These are phyloP conservation scores for Erythrophleum fordii DNA, from an alignment of 306 rosid genomes.

Conservation along the genomic window DNA sequence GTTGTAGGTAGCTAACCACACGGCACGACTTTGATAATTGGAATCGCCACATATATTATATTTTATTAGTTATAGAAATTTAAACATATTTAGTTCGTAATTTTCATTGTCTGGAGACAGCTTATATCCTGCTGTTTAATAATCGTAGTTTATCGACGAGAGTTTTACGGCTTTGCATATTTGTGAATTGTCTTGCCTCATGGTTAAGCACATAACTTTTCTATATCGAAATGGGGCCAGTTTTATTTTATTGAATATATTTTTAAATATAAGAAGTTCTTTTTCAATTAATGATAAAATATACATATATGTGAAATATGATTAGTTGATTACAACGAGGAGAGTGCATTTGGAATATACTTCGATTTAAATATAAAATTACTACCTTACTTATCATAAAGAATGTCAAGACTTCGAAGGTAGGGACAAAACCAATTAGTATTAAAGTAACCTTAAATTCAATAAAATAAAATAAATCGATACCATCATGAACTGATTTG, in stretches of 20 bases:
- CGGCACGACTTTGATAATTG: background rate
- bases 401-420: too few relatives aligned
- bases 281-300: background rate
- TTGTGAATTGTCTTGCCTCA: background rate
- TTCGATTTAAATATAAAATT: too few relatives aligned
- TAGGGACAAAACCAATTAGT: too few relatives aligned
- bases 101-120: background rate
- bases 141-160: background rate
- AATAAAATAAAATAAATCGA: too few relatives aligned
- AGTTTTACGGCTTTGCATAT: background rate
- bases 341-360: background rate
- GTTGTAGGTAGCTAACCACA: background rate
- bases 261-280: too few relatives aligned
- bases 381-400: too few relatives aligned
- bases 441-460: background rate
- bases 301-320: background rate
- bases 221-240: background rate
- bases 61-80: background rate
- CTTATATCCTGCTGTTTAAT: background rate
- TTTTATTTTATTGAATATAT: background rate
- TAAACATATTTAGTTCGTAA: background rate
- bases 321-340: too few relatives aligned
- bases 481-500: too few relatives aligned
- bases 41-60: background rate
- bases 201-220: background rate